Base-by-base conservation (phyloP, 768 basidiomycete species). In the Collybia sp. region DNA sequence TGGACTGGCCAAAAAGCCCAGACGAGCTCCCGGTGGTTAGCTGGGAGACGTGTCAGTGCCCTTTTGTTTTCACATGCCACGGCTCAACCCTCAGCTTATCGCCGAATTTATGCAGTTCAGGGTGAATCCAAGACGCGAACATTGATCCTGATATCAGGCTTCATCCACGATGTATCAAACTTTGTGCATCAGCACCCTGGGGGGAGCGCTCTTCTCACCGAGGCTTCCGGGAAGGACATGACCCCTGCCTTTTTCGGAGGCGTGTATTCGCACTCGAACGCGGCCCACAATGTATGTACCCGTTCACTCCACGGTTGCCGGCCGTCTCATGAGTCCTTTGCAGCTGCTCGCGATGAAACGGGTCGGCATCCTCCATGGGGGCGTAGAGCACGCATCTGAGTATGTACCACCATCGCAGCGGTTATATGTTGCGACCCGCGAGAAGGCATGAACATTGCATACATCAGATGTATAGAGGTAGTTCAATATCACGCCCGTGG, bases 161-260 rank as follows among this genome's bases (percentile, higher is more conserved):
- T 89, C 69, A 85, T 96, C 52, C 90, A 93, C 61, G 92, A 95
- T 52, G 78, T 83, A 15, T 76, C 85, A 3, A 62, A 73, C 10
- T 93, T 93, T 60, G 51, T 82, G 30, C 82, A 85, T 45, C 72
- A 80, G 44, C 88, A 92, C 66, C 93, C 93, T 0, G 93, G 93
- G 17, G 93, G 93, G 12, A 69, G 69, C 34, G 58, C 67, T 33
- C 57, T 87, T 43, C 65, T 96, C 55, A 62, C 68, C 44, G 66
- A 64, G 19, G 80, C 71, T 49, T 72, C 82, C 12, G 92, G 91
- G n/a, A 84, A 82, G 57, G 91, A 94, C 52, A 82, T 87, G 60
- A 92, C 91, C 0, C 75, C 85, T 1, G 76, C 87, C 2, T 94
- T 94, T 70, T 88, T 85, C 59, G 93, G 93, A 3, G 91, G 91